phyloP scores from a whole-genome alignment of 108 stramenopile genomes.

The Nitzschia putrida region DNA sequence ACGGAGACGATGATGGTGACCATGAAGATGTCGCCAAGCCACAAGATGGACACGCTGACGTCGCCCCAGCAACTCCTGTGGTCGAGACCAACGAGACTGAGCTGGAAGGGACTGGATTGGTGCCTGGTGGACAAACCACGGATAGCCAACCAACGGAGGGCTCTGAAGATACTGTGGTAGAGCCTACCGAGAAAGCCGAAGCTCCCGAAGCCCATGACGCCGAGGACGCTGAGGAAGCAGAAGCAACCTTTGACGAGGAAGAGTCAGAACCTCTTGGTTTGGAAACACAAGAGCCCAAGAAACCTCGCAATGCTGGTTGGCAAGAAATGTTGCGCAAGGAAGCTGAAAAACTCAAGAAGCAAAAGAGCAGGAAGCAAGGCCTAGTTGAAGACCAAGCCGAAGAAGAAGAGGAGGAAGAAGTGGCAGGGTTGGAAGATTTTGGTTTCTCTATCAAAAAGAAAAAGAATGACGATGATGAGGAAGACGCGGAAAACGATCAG shows the following conservation, averaged over 20 bases:
- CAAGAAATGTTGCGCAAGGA: slow-evolving; percentile 77
- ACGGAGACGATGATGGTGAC: not conserved
- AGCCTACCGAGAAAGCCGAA: slow-evolving; percentile 1
- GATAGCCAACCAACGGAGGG: no score
- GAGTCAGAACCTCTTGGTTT: not conserved
- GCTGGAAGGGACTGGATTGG: not conserved
- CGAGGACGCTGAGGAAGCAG: slow-evolving; percentile 38
- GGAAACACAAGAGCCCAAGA: slow-evolving; percentile 8
- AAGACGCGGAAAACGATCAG: slow-evolving; percentile 51
- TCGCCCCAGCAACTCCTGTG: not conserved
- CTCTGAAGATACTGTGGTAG: no score
- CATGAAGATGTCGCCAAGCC: slow-evolving; percentile 4
- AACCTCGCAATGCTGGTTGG: slow-evolving; percentile 72
- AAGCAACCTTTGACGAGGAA: slow-evolving; percentile 34
- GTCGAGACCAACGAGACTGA: not conserved
- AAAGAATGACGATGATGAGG: slow-evolving; percentile 77
- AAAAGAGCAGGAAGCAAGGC: slow-evolving; percentile 51
- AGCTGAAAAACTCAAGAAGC: slow-evolving; percentile 68
- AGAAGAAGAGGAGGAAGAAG: slow-evolving; percentile 90
- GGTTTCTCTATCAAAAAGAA: slow-evolving; percentile 76
- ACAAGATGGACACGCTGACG: not conserved
- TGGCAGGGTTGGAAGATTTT: slow-evolving; percentile 88
- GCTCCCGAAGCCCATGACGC: no score
- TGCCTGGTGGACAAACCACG: no score
- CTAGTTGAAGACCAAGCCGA: slow-evolving; percentile 88